A percentile compares a stretch with the other conserved stretches of the same genome.
These are phyloP conservation scores for Hyaloscypha finlandica DNA, from an alignment of 495 filamentous ascomycete genomes.

Conservation along the genomic window DNA sequence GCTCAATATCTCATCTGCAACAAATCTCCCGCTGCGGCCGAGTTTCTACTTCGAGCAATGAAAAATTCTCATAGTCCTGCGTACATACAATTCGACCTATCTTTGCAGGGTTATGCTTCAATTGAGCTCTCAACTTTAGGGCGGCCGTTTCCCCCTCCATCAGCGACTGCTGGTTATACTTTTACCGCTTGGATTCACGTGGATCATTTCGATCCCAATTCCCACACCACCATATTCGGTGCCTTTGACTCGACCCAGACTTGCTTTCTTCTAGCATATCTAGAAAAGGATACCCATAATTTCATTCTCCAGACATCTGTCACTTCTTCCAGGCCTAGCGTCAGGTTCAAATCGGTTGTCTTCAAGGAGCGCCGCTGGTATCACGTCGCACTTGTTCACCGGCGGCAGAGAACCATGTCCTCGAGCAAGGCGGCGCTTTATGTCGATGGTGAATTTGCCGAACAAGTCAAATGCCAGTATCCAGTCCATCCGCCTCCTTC, in stretches of 20 bases:
- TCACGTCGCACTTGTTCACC: constrained; percentile 85
- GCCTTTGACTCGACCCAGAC: constrained; percentile 91
- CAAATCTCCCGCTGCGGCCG: constrained; percentile 59
- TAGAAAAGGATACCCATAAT: constrained; percentile 92
- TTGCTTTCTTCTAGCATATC: constrained; percentile 90
- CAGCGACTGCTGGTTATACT: constrained; percentile 78
- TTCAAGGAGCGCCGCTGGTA: constrained; percentile 85
- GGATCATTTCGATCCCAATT: constrained; percentile 77
- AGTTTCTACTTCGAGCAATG: constrained; percentile 74
- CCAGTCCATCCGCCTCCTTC: constrained; percentile 67
- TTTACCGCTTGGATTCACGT: constrained; percentile 86
- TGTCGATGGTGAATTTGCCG: constrained; percentile 89
- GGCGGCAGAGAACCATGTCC: constrained; percentile 64
- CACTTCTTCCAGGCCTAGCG: constrained; percentile 79
- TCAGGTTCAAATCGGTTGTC: constrained; percentile 81
- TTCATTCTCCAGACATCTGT: constrained; percentile 97
- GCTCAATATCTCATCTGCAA: constrained; percentile 72
- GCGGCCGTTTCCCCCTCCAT: constrained; percentile 75
- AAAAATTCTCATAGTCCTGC: constrained; percentile 72
- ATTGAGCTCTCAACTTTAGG: constrained; percentile 84
- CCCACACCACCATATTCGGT: constrained; percentile 94
- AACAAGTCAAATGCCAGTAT: constrained; percentile 88
- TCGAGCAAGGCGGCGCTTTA: constrained; percentile 86
- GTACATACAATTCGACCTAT: constrained; percentile 92
- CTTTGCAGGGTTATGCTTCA: constrained; percentile 81